phyloP scores from a whole-genome alignment of 1,284 basidiomycete species.

The Fomitopsis pinicola region DNA sequence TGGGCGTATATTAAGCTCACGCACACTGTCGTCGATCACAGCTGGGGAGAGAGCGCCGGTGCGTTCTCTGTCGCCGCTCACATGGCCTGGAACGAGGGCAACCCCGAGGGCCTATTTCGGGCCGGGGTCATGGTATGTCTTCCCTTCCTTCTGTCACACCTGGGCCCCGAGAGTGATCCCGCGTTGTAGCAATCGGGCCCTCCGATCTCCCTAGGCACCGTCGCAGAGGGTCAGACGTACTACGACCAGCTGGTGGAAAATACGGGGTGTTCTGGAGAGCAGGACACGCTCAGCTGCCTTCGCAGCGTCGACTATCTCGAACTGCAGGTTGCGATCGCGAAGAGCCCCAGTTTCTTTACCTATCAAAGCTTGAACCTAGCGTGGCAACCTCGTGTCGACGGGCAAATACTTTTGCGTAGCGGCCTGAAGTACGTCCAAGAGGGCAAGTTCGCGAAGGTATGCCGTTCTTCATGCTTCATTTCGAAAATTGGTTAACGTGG shows the following conservation, averaged over 20 bases:
- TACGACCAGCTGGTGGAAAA: conserved; percentile 43
- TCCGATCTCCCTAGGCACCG: conserved; percentile 22
- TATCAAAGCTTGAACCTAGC: conserved; percentile 17
- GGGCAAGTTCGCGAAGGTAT: conserved; percentile 4
- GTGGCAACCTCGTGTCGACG: conserved; percentile 33
- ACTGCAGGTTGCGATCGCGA: conserved; percentile 1
- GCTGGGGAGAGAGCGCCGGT: conserved; percentile 37
- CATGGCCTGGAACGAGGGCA: conserved; percentile 21
- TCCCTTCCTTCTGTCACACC: neutral
- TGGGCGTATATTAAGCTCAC: neutral
- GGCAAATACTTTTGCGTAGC: conserved; percentile 18
- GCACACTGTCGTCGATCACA: conserved; percentile 1
- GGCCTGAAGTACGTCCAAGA: neutral
- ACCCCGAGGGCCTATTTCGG: conserved; percentile 23
- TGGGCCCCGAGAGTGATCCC: neutral
- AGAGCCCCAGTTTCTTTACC: conserved; percentile 3
- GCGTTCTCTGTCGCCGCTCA: conserved; percentile 27
- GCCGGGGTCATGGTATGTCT: conserved; percentile 21
- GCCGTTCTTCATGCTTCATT: neutral
- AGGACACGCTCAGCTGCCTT: conserved; percentile 47
- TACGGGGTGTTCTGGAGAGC: conserved; percentile 37
- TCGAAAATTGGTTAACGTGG: neutral
- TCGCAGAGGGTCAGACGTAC: conserved; percentile 18
- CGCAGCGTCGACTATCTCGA: conserved; percentile 36
- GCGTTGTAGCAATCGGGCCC: conserved; percentile 23